These are phyloP conservation scores for Yamadazyma insecticola DNA, from an alignment of 805 yeast species.

Conservation along the genomic window DNA sequence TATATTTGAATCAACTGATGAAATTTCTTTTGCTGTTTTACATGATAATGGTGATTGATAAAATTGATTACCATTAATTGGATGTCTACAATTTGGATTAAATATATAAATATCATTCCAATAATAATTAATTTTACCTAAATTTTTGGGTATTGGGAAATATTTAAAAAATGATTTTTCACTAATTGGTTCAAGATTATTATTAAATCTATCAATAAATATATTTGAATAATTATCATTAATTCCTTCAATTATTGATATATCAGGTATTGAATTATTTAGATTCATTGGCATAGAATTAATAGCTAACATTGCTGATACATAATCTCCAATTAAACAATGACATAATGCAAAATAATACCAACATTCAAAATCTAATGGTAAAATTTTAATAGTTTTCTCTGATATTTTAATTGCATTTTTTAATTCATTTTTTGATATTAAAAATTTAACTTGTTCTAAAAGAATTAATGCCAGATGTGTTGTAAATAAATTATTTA, in stretches of 20 bases:
- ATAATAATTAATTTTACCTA: slow-evolving; percentile 26
- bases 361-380: slow-evolving; percentile 77
- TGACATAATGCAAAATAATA: slow-evolving; percentile 57
- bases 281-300: slow-evolving; percentile 63
- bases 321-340: slow-evolving; percentile 49
- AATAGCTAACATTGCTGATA: slow-evolving; percentile 59
- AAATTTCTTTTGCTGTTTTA: slow-evolving; percentile 27
- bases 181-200: slow-evolving; percentile 18
- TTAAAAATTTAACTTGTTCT: slow-evolving; percentile 61
- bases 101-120: slow-evolving; percentile 30
- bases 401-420: slow-evolving; percentile 58
- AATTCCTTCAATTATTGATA: slow-evolving; percentile 18
- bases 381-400: slow-evolving; percentile 61
- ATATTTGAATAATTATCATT: slow-evolving; percentile 21
- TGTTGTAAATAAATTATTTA: slow-evolving; percentile 21
- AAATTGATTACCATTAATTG: slow-evolving; percentile 30
- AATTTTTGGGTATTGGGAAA: slow-evolving; percentile 23
- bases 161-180: slow-evolving; percentile 22
- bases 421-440: slow-evolving; percentile 47
- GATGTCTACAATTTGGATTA: slow-evolving; percentile 29
- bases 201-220: slow-evolving; percentile 13
- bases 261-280: slow-evolving; percentile 29
- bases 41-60: slow-evolving; percentile 32
- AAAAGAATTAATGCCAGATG: slow-evolving; percentile 55
- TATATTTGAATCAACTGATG: slow-evolving; percentile 30